These are phyloP conservation scores for Aspergillus thermomutatus DNA, from an alignment of 2,329 filamentous ascomycete species.

Conservation along the genomic window DNA sequence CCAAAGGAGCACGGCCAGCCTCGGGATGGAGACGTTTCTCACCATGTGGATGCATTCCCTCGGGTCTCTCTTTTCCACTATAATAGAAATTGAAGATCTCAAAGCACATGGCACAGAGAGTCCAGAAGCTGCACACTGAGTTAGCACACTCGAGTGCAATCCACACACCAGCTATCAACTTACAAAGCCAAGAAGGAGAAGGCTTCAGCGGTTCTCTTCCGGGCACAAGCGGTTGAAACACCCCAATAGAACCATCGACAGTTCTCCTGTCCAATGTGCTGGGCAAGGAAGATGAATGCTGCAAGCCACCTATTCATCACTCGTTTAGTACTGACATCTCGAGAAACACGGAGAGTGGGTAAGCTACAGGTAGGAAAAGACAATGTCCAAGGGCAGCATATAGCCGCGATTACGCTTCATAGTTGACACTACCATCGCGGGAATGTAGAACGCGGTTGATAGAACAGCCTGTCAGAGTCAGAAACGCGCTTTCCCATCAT, in stretches of 20 bases:
- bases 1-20: not conserved
- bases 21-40: not conserved
- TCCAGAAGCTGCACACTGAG: conserved; percentile 9
- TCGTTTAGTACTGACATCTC: not conserved
- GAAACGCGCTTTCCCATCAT: not conserved
- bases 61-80: not conserved
- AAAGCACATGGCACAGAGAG: conserved; percentile 11
- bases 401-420: conserved; percentile 14
- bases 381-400: conserved; percentile 15
- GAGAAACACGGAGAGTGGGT: not conserved
- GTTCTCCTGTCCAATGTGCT: not conserved
- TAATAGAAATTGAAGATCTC: conserved; percentile 14
- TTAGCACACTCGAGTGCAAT: not conserved
- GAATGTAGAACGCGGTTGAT: conserved; percentile 12
- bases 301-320: conserved; percentile 3
- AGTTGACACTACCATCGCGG: conserved; percentile 9
- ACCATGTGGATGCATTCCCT: not conserved
- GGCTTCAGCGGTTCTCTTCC: conserved; percentile 2
- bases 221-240: not conserved
- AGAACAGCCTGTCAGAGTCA: conserved; percentile 8
- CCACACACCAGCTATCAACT: not conserved
- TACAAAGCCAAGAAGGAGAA: conserved; percentile 5
- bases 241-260: conserved; percentile 1
- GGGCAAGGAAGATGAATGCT: conserved; percentile 9
- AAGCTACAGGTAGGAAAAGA: conserved; percentile 14